phyloP scores from a whole-genome alignment of 2,329 filamentous ascomycete species.

The Rhinocladiella mackenziei region DNA sequence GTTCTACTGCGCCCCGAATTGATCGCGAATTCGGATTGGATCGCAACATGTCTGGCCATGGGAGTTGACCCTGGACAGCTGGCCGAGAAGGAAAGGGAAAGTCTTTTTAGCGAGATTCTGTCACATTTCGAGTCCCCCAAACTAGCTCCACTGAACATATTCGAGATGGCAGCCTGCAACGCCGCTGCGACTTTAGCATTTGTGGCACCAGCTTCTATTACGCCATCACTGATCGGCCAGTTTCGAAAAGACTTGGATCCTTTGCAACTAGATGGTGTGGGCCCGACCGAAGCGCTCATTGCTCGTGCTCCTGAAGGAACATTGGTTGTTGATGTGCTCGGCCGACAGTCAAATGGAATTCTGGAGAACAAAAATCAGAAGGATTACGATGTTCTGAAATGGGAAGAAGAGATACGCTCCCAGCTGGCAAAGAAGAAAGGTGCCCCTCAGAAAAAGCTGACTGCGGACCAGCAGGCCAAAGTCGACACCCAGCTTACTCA shows the following conservation, averaged over 20 bases:
- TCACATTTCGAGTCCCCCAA: constrained; percentile 20
- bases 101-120: constrained; percentile 58
- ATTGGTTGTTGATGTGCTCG: constrained; percentile 83
- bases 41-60: constrained; percentile 75
- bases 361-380: constrained; percentile 84
- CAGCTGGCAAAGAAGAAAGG: constrained; percentile 94
- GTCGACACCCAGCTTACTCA: constrained; percentile 87
- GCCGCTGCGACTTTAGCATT: constrained; percentile 90
- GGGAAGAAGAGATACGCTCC: constrained; percentile 86
- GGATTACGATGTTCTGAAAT: constrained; percentile 93
- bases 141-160: constrained; percentile 34
- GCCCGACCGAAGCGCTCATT: constrained; percentile 86
- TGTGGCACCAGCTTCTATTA: constrained; percentile 78
- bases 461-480: constrained; percentile 80
- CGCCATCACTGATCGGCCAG: constrained; percentile 69
- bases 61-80: constrained; percentile 79
- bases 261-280: constrained; percentile 65
- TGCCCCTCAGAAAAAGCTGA: constrained; percentile 77
- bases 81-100: constrained; percentile 59
- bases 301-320: constrained; percentile 86
- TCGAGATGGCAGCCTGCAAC: constrained; percentile 70
- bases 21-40: constrained; percentile 78
- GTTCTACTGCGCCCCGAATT: constrained; percentile 75
- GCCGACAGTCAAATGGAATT: constrained; percentile 68
- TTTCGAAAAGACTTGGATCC: constrained; percentile 70